Percentiles rank a stretch among this genome's conserved stretches.
Evolutionary conservation across 305 asterid species (phyloP).

Genomic region (Rubia tinctorum): DNA sequence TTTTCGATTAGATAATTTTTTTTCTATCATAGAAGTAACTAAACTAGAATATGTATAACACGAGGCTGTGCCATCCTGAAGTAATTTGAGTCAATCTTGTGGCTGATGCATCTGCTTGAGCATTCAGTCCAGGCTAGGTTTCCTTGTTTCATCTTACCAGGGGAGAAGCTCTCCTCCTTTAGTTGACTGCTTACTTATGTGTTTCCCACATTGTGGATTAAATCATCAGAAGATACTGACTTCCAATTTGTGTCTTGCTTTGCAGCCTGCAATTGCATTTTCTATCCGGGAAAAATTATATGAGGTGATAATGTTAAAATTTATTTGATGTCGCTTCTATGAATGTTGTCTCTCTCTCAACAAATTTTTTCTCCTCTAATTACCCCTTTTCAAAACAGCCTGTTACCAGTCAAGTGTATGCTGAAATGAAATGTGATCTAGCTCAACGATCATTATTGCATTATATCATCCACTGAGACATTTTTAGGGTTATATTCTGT

Average conservation of each 20-base stretch:
- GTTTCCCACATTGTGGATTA: constrained; percentile 11
- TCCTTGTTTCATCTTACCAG: neutral
- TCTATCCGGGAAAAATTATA: constrained; percentile 92
- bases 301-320: constrained; percentile 48
- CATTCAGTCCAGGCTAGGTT: neutral
- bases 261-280: constrained; percentile 93
- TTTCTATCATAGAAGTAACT: neutral
- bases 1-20: neutral
- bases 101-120: neutral
- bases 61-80: neutral
- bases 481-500: constrained; percentile 6
- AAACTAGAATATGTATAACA: neutral
- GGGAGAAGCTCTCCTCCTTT: neutral
- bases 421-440: neutral
- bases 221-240: constrained; percentile 15
- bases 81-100: neutral
- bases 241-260: constrained; percentile 17
- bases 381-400: neutral
- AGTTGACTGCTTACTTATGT: neutral
- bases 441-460: neutral
- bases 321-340: neutral
- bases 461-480: neutral
- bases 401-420: neutral
- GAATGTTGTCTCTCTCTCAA: neutral
- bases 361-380: no score